These are phyloP conservation scores for Populus tremula DNA, from an alignment of 345 rosid genomes.

Conservation along the genomic window DNA sequence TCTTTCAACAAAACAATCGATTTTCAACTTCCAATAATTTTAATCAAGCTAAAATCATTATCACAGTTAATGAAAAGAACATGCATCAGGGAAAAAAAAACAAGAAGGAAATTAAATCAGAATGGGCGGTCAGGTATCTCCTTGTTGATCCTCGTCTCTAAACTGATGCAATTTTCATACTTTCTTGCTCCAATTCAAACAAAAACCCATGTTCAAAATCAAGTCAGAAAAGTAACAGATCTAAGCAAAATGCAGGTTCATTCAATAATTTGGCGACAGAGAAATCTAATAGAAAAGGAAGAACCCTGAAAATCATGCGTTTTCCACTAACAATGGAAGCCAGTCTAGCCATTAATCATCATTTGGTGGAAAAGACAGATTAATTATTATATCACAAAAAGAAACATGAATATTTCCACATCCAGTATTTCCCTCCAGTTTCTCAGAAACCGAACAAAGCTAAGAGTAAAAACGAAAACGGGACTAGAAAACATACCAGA, in stretches of 20 bases:
- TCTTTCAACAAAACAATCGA: background rate
- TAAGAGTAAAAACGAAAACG: background rate
- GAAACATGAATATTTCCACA: background rate
- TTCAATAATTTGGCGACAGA: background rate
- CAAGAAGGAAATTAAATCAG: background rate
- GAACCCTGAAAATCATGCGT: background rate
- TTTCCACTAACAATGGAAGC: background rate
- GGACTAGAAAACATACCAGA: constrained; percentile 27
- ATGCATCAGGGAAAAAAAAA: background rate
- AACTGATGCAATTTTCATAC: background rate
- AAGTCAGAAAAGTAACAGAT: constrained; percentile 22
- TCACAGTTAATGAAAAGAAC: background rate
- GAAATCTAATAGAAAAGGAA: background rate
- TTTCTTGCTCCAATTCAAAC: background rate
- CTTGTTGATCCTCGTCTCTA: background rate
- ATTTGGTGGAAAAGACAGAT: background rate
- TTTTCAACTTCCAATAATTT: background rate
- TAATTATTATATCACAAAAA: background rate
- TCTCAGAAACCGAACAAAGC: constrained; percentile 10
- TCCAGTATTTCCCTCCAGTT: background rate
- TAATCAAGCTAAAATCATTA: background rate
- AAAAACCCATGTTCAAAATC: constrained; percentile 5
- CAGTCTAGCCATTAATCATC: background rate
- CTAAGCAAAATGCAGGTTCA: constrained; percentile 14
- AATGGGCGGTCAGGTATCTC: background rate